Evolutionary conservation across 768 basidiomycete species (phyloP).

Genomic region (Trametes elegans): DNA sequence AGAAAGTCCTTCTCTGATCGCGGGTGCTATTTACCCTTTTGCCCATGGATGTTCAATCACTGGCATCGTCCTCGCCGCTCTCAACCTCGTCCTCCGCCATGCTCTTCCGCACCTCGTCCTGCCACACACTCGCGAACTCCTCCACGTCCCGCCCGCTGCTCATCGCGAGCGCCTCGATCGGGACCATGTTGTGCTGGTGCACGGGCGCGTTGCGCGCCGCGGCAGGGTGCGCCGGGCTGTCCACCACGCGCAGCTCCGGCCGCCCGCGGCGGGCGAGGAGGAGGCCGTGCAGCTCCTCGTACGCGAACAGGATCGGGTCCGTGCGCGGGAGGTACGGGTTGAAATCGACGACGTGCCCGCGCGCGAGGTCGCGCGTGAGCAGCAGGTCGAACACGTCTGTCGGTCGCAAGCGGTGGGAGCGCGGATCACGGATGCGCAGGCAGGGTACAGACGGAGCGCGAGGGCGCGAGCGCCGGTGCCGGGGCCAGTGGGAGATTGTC

Average conservation of each 20-base stretch:
- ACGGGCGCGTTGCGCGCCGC: conserved; percentile 66
- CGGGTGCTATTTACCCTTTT: background rate
- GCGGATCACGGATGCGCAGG: background rate
- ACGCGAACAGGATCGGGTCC: conserved; percentile 85
- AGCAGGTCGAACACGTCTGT: conserved; percentile 85
- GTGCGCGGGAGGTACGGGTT: conserved; percentile 85
- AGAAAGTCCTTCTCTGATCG: too few species aligned
- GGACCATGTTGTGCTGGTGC: conserved; percentile 87
- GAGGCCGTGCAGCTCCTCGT: conserved; percentile 62
- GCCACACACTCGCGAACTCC: conserved; percentile 71
- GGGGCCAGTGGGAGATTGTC: background rate
- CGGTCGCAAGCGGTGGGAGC: background rate
- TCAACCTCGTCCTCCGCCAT: conserved; percentile 10
- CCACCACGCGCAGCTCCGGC: conserved; percentile 61
- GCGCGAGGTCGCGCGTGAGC: conserved; percentile 74
- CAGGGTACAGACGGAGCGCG: background rate
- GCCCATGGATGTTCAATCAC: background rate
- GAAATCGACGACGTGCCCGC: conserved; percentile 86
- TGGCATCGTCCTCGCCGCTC: background rate
- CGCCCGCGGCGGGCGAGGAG: conserved; percentile 23
- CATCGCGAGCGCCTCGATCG: conserved; percentile 81
- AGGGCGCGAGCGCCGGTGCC: background rate
- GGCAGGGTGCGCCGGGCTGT: conserved; percentile 70
- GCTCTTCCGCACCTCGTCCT: conserved; percentile 45
- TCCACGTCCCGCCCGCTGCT: conserved; percentile 69